Evolutionary conservation across 2,329 filamentous ascomycete species (phyloP).

Genomic region (Calonectria pteridis): DNA sequence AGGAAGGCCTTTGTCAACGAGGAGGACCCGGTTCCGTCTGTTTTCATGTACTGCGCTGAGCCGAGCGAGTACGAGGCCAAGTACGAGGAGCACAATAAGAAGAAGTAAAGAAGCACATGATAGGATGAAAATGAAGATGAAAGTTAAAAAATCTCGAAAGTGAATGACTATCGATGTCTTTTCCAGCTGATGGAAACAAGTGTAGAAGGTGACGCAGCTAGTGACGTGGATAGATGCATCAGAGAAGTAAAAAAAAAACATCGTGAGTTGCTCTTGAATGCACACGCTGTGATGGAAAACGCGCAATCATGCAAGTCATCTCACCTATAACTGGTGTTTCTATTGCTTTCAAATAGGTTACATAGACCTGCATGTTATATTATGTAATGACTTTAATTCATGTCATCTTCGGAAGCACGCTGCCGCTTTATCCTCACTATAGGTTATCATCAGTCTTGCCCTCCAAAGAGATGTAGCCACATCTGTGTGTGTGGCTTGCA

Average conservation of each 20-base stretch:
- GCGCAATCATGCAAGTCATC: no score
- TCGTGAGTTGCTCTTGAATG: no score
- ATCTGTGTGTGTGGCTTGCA: neutral
- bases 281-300: no score
- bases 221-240: no score
- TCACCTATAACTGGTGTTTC: neutral
- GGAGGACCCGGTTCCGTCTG: neutral
- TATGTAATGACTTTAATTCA: neutral
- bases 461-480: neutral
- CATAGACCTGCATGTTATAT: neutral
- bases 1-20: neutral
- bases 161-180: no score
- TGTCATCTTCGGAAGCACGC: no score
- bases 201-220: no score
- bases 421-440: no score
- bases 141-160: neutral
- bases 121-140: neutral
- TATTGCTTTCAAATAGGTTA: neutral
- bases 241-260: no score
- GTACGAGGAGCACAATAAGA: neutral
- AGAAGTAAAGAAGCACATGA: neutral
- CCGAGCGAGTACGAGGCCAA: neutral
- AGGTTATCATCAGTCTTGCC: no score
- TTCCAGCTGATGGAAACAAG: no score
- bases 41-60: neutral